A percentile compares a stretch with the other conserved stretches of the same genome.
phyloP scores from a whole-genome alignment of 805 yeast genomes.

The Ogataea sp. region DNA sequence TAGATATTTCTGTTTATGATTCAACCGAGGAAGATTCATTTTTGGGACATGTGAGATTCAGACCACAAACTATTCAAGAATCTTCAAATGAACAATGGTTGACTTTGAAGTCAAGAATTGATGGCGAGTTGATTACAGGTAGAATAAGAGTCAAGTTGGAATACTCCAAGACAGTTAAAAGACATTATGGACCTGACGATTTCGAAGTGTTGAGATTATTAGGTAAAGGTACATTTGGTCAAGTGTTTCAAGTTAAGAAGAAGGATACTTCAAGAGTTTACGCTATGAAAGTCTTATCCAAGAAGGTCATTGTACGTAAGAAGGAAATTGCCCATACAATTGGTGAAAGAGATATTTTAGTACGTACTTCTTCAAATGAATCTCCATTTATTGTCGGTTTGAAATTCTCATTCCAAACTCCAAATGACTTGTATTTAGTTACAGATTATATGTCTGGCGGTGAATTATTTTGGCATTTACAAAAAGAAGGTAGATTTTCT shows the following conservation, averaged over 20 bases:
- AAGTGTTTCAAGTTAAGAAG: conserved; percentile 92
- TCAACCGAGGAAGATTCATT: conserved; percentile 74
- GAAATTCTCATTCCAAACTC: conserved; percentile 95
- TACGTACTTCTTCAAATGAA: conserved; percentile 75
- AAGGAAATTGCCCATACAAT: conserved; percentile 97
- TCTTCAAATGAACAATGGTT: conserved; percentile 61
- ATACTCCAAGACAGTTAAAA: conserved; percentile 60
- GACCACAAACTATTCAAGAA: conserved; percentile 48
- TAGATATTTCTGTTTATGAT: conserved; percentile 90
- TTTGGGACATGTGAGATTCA: conserved; percentile 73
- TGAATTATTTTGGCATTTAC: conserved; percentile 82
- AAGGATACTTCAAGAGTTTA: conserved; percentile 83
- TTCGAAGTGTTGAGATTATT: conserved; percentile 84
- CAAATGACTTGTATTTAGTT: conserved; percentile 82
- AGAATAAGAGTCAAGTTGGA: conserved; percentile 69
- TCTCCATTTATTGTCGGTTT: conserved; percentile 89
- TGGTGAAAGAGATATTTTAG: conserved; percentile 92
- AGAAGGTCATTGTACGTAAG: conserved; percentile 91
- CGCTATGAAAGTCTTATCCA: conserved; percentile 95
- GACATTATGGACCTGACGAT: conserved; percentile 87
- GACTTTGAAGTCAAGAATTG: conserved; percentile 60
- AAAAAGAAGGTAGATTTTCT: conserved; percentile 88
- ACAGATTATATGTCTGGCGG: conserved; percentile 99
- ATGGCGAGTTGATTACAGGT: conserved; percentile 73
- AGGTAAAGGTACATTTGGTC: conserved; percentile 98